phyloP scores from a whole-genome alignment of 345 rosid genomes.

The Moricandia arvensis region DNA sequence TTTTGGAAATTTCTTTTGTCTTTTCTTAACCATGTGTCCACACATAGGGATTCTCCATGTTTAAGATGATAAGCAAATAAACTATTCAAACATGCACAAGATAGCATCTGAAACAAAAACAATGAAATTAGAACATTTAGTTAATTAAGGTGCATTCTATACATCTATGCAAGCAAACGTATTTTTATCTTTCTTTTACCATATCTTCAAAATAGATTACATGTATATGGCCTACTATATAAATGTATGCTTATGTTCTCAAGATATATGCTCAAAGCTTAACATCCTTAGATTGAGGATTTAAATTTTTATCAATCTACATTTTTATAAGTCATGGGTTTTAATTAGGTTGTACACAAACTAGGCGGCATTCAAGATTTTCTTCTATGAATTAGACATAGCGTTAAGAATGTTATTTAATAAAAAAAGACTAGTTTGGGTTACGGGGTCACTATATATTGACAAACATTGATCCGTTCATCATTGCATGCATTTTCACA shows the following conservation, averaged over 20 bases:
- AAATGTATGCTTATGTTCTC: neutral
- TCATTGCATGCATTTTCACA: slow-evolving; percentile 29
- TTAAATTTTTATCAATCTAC: neutral
- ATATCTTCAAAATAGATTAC: neutral
- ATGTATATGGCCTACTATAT: neutral
- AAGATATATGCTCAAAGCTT: neutral
- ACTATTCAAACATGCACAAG: slow-evolving; percentile 23
- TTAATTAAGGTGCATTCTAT: neutral
- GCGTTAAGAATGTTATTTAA: neutral
- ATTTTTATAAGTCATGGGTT: neutral
- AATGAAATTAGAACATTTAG: neutral
- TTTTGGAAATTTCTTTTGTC: slow-evolving; percentile 13
- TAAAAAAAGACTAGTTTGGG: neutral
- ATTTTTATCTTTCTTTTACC: slow-evolving; percentile 3
- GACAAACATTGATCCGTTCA: slow-evolving; percentile 14
- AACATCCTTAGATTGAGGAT: neutral
- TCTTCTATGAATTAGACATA: neutral
- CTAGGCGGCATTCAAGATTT: neutral
- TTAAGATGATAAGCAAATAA: slow-evolving; percentile 18
- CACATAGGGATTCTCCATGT: slow-evolving; percentile 13
- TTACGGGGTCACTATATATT: neutral
- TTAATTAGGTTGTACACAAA: neutral
- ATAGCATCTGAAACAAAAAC: slow-evolving; percentile 21
- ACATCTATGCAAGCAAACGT: neutral
- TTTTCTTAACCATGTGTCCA: slow-evolving; percentile 7